phyloP scores from a whole-genome alignment of 345 rosid genomes.

The Hevea brasiliensis region DNA sequence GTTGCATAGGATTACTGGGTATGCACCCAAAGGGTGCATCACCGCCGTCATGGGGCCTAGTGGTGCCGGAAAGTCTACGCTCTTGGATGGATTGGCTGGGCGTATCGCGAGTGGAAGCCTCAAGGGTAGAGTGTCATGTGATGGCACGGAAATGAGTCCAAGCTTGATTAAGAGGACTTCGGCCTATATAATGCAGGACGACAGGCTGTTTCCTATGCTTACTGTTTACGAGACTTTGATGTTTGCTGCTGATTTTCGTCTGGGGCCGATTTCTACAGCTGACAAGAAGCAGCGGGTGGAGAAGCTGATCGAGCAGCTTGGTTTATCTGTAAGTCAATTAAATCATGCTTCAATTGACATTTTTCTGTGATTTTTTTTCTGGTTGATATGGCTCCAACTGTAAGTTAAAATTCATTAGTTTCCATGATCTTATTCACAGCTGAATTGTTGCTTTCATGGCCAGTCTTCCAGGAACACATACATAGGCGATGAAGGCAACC shows the following conservation, averaged over 20 bases:
- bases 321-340: conserved; percentile 17
- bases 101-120: conserved; percentile 63
- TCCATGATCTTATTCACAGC: too few relatives aligned
- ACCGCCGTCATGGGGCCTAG: conserved; percentile 77
- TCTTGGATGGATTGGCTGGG: conserved; percentile 61
- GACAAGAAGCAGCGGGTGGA: conserved; percentile 59
- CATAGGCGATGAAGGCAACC: conserved; percentile 30
- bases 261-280: conserved; percentile 38
- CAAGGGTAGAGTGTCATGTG: conserved; percentile 51
- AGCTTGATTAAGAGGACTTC: conserved; percentile 63
- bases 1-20: conserved; percentile 54
- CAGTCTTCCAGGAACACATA: conserved; percentile 28
- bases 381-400: too few relatives aligned
- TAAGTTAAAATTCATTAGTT: too few relatives aligned
- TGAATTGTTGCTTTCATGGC: neutral
- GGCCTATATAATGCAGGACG: conserved; percentile 72
- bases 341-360: neutral
- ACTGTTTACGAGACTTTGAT: conserved; percentile 67
- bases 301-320: conserved; percentile 35
- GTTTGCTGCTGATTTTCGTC: conserved; percentile 69
- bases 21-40: conserved; percentile 62
- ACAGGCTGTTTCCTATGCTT: conserved; percentile 62
- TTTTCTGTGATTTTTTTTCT: too few relatives aligned
- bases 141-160: conserved; percentile 47
- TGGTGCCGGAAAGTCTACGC: conserved; percentile 70